Evolutionary conservation across 2,329 filamentous ascomycete genomes (phyloP).

Genomic region (Polychaeton citri): DNA sequence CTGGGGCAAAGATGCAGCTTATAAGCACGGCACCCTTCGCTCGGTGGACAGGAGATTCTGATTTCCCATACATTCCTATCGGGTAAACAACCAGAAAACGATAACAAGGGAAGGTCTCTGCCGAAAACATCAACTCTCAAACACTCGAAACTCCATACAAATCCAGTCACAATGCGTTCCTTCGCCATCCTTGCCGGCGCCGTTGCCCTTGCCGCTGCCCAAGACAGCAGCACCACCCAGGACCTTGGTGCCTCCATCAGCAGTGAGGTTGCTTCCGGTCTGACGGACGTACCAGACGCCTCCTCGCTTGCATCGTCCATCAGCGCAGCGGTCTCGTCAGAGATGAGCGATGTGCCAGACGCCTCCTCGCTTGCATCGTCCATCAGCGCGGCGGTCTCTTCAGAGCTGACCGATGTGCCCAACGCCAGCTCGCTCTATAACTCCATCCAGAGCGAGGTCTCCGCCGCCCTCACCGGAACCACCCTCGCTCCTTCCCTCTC

Average conservation of each 20-base stretch:
- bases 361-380: neutral
- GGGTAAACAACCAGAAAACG: too few relatives aligned
- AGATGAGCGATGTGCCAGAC: neutral
- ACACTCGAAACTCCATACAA: too few relatives aligned
- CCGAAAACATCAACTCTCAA: too few relatives aligned
- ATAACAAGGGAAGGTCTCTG: too few relatives aligned
- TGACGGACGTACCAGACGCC: neutral
- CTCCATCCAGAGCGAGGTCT: neutral
- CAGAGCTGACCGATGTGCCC: neutral
- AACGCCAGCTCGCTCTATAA: neutral
- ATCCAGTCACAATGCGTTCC: neutral
- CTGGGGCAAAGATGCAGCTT: too few relatives aligned
- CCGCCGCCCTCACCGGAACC: neutral
- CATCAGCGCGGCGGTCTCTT: neutral
- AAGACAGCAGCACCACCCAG: neutral
- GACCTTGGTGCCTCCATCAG: neutral
- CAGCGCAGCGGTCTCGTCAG: neutral
- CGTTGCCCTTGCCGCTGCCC: neutral
- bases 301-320: neutral
- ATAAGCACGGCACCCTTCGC: too few relatives aligned
- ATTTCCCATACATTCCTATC: too few relatives aligned
- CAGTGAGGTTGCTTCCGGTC: neutral
- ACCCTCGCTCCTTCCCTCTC: neutral
- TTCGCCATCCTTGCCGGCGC: neutral
- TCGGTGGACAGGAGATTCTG: too few relatives aligned